These are phyloP conservation scores for Mortierella polycephala DNA, from an alignment of 371 early-diverging fungal genomes.

Conservation along the genomic window DNA sequence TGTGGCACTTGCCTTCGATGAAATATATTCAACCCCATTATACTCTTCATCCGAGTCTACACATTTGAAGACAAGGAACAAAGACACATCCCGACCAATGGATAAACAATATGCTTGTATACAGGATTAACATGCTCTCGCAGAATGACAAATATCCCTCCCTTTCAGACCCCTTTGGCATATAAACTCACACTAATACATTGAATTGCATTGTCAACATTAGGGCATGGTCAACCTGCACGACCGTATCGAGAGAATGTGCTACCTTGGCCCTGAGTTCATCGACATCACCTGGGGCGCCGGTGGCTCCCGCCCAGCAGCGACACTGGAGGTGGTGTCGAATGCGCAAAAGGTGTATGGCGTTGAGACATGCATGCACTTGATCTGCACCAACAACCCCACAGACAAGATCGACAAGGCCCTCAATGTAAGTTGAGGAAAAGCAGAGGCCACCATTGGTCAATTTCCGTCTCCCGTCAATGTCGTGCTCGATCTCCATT, in stretches of 20 bases:
- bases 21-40: too few relatives aligned
- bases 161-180: not conserved
- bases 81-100: too few relatives aligned
- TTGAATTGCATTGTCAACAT: not conserved
- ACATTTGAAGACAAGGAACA: too few relatives aligned
- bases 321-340: conserved; percentile 87
- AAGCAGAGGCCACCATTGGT: too few relatives aligned
- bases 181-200: not conserved
- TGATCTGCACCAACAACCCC: conserved; percentile 97
- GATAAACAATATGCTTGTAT: too few relatives aligned
- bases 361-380: conserved; percentile 96
- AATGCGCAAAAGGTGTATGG: conserved; percentile 94
- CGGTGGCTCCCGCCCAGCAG: conserved; percentile 91
- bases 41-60: too few relatives aligned
- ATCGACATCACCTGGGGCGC: conserved; percentile 98
- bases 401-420: conserved; percentile 87
- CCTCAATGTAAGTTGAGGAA: conserved; percentile 66
- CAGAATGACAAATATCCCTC: too few relatives aligned
- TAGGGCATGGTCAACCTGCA: conserved; percentile 83
- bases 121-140: too few relatives aligned
- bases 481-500: too few relatives aligned
- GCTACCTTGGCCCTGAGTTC: conserved; percentile 91
- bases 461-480: too few relatives aligned
- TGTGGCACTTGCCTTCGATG: too few relatives aligned
- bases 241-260: conserved; percentile 91